Evolutionary conservation across 164 flowering plant species (phyloP).

Genomic region (Cinnamomum micranthum): DNA sequence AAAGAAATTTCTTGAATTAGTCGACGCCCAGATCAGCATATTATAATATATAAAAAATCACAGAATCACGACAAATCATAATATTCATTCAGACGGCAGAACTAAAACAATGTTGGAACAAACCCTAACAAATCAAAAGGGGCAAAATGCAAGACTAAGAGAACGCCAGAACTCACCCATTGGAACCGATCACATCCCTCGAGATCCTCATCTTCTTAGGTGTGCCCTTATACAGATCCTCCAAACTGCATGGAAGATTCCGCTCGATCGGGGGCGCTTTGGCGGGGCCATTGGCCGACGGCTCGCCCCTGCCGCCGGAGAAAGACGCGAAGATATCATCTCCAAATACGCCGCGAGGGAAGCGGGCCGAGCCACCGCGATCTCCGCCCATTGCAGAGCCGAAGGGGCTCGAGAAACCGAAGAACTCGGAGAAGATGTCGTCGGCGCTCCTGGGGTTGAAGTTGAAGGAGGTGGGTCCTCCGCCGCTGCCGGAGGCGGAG

Average conservation of each 20-base stretch:
- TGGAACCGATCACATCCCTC: constrained; percentile 69
- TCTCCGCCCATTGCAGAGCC: constrained; percentile 53
- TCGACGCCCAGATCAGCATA: too few relatives aligned
- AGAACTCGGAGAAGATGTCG: constrained; percentile 84
- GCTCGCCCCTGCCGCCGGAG: constrained; percentile 43
- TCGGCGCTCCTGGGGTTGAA: constrained; percentile 81
- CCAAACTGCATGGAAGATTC: constrained; percentile 69
- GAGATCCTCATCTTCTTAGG: constrained; percentile 97
- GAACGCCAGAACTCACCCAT: constrained; percentile 49
- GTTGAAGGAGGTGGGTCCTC: constrained; percentile 42
- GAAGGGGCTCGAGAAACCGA: constrained; percentile 71
- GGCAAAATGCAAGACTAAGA: not conserved
- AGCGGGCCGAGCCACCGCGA: constrained; percentile 35
- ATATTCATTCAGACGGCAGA: not conserved
- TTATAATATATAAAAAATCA: not conserved
- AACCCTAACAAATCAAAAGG: not conserved
- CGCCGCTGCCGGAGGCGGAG: constrained; percentile 21
- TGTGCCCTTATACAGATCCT: constrained; percentile 89
- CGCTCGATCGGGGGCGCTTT: constrained; percentile 67
- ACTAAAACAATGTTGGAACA: not conserved
- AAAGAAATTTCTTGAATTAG: not conserved
- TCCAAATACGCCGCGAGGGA: constrained; percentile 47
- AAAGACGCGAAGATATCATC: constrained; percentile 56
- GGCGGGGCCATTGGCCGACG: constrained; percentile 32
- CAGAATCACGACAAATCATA: not conserved